A percentile compares a stretch with the other conserved stretches of the same genome.
Conservation (phyloP, 1,139 yeast species). For the Meyerozyma athensensis region DNA sequence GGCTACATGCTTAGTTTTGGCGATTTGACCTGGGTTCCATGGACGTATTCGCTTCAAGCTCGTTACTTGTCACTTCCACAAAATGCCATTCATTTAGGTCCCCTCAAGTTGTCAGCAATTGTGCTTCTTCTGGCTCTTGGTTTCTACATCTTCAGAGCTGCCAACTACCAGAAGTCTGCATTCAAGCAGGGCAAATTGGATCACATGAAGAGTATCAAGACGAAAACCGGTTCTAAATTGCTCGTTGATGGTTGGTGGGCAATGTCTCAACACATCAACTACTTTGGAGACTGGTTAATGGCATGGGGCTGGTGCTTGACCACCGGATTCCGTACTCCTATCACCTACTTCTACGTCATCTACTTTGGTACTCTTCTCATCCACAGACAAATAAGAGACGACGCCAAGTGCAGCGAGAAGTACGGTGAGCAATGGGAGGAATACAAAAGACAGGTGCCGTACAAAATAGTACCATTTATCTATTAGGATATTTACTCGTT, state of each 20-base stretch:
- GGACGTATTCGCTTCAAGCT: constrained; percentile 82
- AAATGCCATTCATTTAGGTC: constrained; percentile 57
- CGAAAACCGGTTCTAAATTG: constrained; percentile 75
- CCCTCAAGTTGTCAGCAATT: constrained; percentile 28
- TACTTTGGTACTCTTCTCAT: constrained; percentile 78
- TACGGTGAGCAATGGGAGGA: constrained; percentile 84
- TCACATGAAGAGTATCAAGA: constrained; percentile 61
- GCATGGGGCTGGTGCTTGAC: constrained; percentile 92
- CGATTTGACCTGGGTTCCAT: constrained; percentile 91
- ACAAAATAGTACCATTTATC: constrained; percentile 82
- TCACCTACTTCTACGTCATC: constrained; percentile 81
- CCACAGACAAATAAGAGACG: constrained; percentile 90
- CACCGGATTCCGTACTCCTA: constrained; percentile 75
- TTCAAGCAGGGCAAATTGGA: constrained; percentile 76
- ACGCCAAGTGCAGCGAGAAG: constrained; percentile 80
- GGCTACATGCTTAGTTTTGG: constrained; percentile 96
- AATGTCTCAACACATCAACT: constrained; percentile 84
- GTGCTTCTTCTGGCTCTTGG: constrained; percentile 52
- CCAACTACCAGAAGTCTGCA: constrained; percentile 80
- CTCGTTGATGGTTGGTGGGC: constrained; percentile 97
- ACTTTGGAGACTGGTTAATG: constrained; percentile 92
- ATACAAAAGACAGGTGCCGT: constrained; percentile 78
- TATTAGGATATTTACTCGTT: constrained; percentile 54
- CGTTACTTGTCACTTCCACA: constrained; percentile 62
- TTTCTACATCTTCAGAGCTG: constrained; percentile 73